Conservation (phyloP, 768 basidiomycete species). For the Leccinum incarnatum region DNA sequence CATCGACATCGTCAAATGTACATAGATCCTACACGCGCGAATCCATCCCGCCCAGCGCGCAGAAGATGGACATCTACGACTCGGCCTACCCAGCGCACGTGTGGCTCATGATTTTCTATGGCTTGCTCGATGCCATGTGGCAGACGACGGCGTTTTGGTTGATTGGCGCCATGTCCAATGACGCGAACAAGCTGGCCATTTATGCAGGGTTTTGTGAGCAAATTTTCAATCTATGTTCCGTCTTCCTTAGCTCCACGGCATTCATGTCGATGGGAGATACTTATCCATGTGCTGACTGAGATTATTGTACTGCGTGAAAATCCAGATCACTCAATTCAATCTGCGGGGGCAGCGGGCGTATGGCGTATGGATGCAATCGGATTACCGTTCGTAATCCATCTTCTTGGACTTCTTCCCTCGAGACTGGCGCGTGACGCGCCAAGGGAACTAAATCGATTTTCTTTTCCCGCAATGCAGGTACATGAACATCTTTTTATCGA, state of each 20-base stretch:
- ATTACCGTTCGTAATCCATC: conserved; percentile 44
- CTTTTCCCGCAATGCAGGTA: neutral
- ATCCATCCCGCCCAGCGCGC: conserved; percentile 33
- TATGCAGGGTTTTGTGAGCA: conserved; percentile 79
- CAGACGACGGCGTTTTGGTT: conserved; percentile 82
- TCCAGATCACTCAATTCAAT: conserved; percentile 70
- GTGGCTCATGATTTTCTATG: conserved; percentile 68
- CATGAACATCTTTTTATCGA: neutral
- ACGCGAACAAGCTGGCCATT: conserved; percentile 74
- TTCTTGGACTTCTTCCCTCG: neutral
- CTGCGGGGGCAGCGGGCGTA: conserved; percentile 68
- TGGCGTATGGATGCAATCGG: conserved; percentile 69
- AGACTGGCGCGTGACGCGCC: neutral
- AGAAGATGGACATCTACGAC: conserved; percentile 61
- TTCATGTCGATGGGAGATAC: neutral
- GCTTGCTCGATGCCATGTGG: conserved; percentile 81
- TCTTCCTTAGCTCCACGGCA: neutral
- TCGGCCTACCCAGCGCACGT: conserved; percentile 51
- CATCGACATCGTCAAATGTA: neutral
- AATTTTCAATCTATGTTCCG: neutral
- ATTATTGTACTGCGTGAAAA: no score
- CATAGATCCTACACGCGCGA: conserved; percentile 56
- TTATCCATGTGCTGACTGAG: conserved; percentile 10
- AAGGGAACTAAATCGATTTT: neutral
- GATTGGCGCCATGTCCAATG: conserved; percentile 84